Evolutionary conservation across 345 rosid species (phyloP), one percentile per base, ranked within the genome.

Genomic region (Cardiospermum halicacabum): DNA sequence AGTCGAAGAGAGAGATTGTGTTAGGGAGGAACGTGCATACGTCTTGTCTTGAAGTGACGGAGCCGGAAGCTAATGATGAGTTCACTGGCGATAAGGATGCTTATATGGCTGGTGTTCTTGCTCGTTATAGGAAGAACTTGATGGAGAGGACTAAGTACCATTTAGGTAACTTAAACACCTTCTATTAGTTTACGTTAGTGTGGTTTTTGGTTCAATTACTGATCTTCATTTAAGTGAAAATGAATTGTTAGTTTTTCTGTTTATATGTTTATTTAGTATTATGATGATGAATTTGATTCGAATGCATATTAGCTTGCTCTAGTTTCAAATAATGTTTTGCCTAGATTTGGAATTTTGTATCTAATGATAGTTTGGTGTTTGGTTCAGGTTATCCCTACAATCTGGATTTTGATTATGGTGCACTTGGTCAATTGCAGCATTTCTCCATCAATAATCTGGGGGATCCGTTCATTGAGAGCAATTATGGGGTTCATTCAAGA

Each of bases 401-500:
- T 68, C 75, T 94, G 76, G 97, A 94, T 75, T 94, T 94, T 27
- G 99, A 94, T 57, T 94, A 94, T 60, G 99, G 99, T 64, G 99
- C 96, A 56, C 83, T 94, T 72, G 79, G 51, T 30, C 99, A 94
- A 73, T 75, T 94, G 80, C 99, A 94, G 58, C 99, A 94, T 79
- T 91, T 93, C 68, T 91, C 99, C 6, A 93, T 93, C 56, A 93
- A 93, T 72, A 93, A 93, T 74, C 91, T 93, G 11, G 99, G 99
- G 27, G 99, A 91, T 76, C 99, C 99, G 43, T 93, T 93, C 65
- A 93, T 93, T 22, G 97, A 93, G 72, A 93, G 99, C 69, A 93
- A 93, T 82, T 93, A 93, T 26, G 99, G 99, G 47, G 96, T 94
- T 25, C 99, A 94, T 77, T 94, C 99, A 18, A 85, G 99, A 62